A percentile compares a stretch with the other conserved stretches of the same genome.
Evolutionary conservation across 441 rosid genomes (phyloP).

Genomic region (Arabidopsis hybrid): DNA sequence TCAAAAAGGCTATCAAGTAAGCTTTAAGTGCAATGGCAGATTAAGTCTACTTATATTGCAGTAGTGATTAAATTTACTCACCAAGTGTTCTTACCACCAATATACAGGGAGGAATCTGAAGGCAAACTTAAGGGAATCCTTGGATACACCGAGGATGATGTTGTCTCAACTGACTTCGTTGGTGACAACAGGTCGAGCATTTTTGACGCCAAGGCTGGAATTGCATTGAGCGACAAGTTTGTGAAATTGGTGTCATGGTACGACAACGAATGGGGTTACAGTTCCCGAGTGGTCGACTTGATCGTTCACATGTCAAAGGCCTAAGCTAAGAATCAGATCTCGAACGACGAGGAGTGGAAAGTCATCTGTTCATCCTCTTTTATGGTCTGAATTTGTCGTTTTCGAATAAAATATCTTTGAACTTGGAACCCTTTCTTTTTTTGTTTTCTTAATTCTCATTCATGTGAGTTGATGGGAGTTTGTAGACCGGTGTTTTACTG

Average conservation of each 20-base stretch:
- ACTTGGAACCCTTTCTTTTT: neutral
- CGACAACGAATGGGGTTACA: slow-evolving; percentile 80
- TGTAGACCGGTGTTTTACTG: slow-evolving; percentile 29
- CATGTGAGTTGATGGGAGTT: slow-evolving; percentile 21
- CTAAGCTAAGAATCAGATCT: neutral
- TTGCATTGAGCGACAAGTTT: slow-evolving; percentile 58
- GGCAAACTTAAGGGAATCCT: slow-evolving; percentile 71
- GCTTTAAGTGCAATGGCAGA: neutral
- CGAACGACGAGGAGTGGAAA: neutral
- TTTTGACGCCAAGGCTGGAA: slow-evolving; percentile 83
- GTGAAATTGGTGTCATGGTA: slow-evolving; percentile 69
- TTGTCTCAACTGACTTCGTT: slow-evolving; percentile 70
- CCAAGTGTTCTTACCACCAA: neutral
- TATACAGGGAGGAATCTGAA: slow-evolving; percentile 59
- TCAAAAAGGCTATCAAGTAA: slow-evolving; percentile 83
- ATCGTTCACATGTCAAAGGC: slow-evolving; percentile 59
- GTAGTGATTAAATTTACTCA: neutral
- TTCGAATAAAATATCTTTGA: slow-evolving; percentile 19
- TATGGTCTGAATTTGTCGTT: slow-evolving; percentile 14
- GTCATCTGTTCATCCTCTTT: slow-evolving; percentile 10
- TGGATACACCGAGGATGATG: slow-evolving; percentile 73
- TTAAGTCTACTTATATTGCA: too few relatives aligned
- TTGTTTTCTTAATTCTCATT: slow-evolving; percentile 6
- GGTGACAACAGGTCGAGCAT: slow-evolving; percentile 81
- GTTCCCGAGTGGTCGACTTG: slow-evolving; percentile 82